These are phyloP conservation scores for Lagerstroemia speciosa DNA, from an alignment of 345 rosid genomes.

Conservation along the genomic window DNA sequence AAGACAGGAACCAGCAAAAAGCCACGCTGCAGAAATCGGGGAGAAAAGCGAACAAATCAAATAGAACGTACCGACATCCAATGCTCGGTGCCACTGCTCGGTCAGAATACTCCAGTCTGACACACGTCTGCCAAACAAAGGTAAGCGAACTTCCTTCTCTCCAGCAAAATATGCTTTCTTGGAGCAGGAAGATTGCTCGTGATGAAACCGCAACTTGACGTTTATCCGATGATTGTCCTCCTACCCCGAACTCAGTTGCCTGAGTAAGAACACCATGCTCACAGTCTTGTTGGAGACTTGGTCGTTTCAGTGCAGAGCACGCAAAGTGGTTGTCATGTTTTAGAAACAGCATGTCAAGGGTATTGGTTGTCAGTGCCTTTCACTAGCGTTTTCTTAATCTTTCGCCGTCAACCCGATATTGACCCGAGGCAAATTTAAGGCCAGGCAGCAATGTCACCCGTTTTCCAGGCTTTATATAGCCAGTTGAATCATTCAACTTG, in stretches of 20 bases:
- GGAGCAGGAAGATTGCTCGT: neutral
- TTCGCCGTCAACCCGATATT: neutral
- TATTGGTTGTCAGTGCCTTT: neutral
- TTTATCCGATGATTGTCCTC: neutral
- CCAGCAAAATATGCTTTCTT: neutral
- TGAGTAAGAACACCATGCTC: neutral
- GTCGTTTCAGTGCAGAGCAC: neutral
- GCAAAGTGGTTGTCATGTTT: neutral
- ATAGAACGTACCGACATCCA: neutral
- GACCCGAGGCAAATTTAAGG: neutral
- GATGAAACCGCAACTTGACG: no score
- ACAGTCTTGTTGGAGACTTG: neutral
- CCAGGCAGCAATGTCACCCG: neutral
- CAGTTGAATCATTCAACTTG: neutral
- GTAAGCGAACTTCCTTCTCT: neutral
- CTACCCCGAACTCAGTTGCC: neutral
- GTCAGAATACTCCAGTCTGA: neutral
- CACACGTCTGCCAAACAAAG: neutral
- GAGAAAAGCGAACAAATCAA: neutral
- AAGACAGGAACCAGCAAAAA: neutral
- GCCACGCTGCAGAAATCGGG: neutral
- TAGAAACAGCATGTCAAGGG: neutral
- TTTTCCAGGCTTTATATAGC: neutral
- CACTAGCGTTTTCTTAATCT: neutral
- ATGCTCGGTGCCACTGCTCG: neutral